Conservation (phyloP, 1,284 basidiomycete species). For the Austropuccinia psidii region DNA sequence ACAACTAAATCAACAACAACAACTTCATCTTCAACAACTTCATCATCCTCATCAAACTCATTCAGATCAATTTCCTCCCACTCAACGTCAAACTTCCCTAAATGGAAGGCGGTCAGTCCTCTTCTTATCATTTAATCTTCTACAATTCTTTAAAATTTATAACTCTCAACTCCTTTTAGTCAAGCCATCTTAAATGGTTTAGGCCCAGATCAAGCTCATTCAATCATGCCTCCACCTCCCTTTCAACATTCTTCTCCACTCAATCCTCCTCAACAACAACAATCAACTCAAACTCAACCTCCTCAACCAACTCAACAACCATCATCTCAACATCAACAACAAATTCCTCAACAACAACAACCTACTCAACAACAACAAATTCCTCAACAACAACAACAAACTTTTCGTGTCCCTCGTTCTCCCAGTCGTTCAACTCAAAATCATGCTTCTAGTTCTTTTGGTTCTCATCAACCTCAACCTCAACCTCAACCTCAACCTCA, state of each 20-base stretch:
- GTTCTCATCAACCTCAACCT: constrained; percentile 3
- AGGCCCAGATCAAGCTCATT: constrained; percentile 24
- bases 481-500: constrained; percentile 28
- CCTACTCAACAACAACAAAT: no score
- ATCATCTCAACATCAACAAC: no score
- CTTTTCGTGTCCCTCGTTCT: constrained; percentile 29
- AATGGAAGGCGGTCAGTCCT: constrained; percentile 32
- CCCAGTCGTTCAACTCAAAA: constrained; percentile 15
- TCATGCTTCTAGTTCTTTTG: constrained; percentile 27
- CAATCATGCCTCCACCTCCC: constrained; percentile 30
- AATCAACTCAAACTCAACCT: no score
- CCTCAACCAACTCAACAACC: no score
- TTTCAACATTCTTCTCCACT: constrained; percentile 23
- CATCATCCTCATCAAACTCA: constrained; percentile 21
- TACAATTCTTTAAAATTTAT: neutral
- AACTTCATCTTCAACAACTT: neutral
- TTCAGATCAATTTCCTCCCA: constrained; percentile 8
- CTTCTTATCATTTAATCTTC: neutral
- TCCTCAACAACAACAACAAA: constrained; percentile 1
- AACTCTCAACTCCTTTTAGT: neutral
- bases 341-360: no score
- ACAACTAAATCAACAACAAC: neutral
- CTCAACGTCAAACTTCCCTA: constrained; percentile 15
- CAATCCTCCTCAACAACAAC: constrained; percentile 14
- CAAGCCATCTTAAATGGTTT: constrained; percentile 3